Base-by-base conservation (phyloP, 805 yeast genomes). In the Soucietia sequanensis region DNA sequence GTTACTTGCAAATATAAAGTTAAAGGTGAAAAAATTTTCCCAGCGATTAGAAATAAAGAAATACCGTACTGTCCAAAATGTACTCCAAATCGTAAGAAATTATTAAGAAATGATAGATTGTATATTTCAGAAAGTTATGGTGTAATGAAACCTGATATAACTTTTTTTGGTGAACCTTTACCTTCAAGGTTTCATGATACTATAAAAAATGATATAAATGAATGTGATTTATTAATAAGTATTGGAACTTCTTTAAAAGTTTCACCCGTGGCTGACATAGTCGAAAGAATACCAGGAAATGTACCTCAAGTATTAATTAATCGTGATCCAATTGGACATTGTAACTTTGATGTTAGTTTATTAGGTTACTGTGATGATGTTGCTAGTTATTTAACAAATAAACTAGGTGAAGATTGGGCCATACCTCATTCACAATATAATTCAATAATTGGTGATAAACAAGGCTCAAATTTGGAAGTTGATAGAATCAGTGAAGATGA, bases 81-180 rank as follows among this genome's bases (percentile, higher is more conserved):
- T 40, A 31, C 42, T n/a, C 39, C 43, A 17, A 39, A 44, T 20
- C 38, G 56, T 30, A 32, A 41, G 8, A 44, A 42, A 31, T 33
- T 55, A 8, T 38, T 60, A 33, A 43, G 43, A 9, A 66, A 65
- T 20, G 57, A 53, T 4, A 50, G 43, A 21, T 34, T 41, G 9
- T 54, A 45, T 34, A 41, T 58, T 20, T 45, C 50, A 4, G 61
- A 58, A 34, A 54, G 57, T 30, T 55, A 45, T 36, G 62, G 65
- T 10, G 90, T 67, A 72, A 85, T 65, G 87, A 89, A 89, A 52
- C 95, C 95, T 1, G 95, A 88, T 54, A 89, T 93, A 42, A 95
- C 91, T 29, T 76, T 82, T 19, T 87, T 89, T 31, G 95, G 95
- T 0, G 76, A 78, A 34, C 76, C 84, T 4, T 75, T 88, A 4